Conservation (phyloP, 2,329 filamentous ascomycete genomes). For the Dothistroma pini region DNA sequence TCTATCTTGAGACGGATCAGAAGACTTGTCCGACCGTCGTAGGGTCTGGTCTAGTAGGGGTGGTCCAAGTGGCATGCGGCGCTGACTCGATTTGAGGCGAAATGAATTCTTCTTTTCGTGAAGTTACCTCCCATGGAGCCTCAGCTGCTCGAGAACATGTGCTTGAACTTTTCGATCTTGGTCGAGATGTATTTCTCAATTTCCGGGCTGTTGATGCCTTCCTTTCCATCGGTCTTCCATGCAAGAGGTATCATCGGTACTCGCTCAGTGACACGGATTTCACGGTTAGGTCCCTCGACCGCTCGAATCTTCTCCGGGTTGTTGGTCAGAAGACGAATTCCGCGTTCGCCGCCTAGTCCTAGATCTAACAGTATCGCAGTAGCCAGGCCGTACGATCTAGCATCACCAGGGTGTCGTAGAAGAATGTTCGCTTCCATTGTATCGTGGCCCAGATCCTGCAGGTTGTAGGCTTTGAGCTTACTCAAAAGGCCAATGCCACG, state of each 20-base stretch:
- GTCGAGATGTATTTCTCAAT: constrained; percentile 92
- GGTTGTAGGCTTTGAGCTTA: constrained; percentile 96
- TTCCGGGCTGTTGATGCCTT: constrained; percentile 80
- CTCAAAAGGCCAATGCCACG: constrained; percentile 91
- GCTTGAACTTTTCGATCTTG: constrained; percentile 62
- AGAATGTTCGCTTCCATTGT: constrained; percentile 95
- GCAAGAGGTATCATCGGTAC: constrained; percentile 94
- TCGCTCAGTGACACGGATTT: constrained; percentile 81
- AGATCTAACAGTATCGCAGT: constrained; percentile 91
- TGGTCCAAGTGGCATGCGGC: too few relatives aligned
- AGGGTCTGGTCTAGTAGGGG: too few relatives aligned
- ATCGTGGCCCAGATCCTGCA: constrained; percentile 95
- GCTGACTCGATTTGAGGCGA: too few relatives aligned
- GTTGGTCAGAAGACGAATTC: constrained; percentile 84
- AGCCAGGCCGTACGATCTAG: constrained; percentile 90
- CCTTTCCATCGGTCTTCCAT: constrained; percentile 75
- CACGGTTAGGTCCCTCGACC: constrained; percentile 84
- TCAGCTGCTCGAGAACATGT: constrained; percentile 40
- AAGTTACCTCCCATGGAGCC: neutral
- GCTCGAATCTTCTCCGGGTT: constrained; percentile 96
- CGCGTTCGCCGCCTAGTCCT: constrained; percentile 63
- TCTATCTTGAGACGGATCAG: too few relatives aligned
- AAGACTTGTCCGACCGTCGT: too few relatives aligned
- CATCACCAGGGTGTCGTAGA: constrained; percentile 88
- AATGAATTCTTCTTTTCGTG: too few relatives aligned